phyloP scores from a whole-genome alignment of 1,139 yeast genomes.

The Debaryomyces sp. region DNA sequence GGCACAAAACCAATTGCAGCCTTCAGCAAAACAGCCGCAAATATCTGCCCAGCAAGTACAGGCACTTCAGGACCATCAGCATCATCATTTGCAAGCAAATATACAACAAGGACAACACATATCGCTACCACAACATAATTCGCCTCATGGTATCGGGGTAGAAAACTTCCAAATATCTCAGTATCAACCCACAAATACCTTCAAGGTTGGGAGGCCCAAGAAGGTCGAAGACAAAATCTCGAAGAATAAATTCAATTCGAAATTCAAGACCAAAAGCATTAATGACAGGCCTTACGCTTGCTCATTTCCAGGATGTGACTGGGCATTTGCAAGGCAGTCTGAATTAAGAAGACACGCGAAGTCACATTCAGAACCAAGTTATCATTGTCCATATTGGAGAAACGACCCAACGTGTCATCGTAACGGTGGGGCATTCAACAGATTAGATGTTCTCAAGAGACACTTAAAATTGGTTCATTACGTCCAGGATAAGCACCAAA shows the following conservation, averaged over 20 bases:
- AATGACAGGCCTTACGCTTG: slow-evolving; percentile 53
- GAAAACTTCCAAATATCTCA: slow-evolving; percentile 4
- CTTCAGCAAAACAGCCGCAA: slow-evolving; percentile 1
- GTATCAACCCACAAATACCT: slow-evolving; percentile 7
- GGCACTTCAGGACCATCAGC: slow-evolving; percentile 9
- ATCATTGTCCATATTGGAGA: slow-evolving; percentile 73
- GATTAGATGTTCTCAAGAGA: slow-evolving; percentile 70
- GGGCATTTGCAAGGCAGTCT: slow-evolving; percentile 69
- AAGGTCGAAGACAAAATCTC: neutral
- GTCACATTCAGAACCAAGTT: slow-evolving; percentile 64
- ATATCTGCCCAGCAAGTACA: slow-evolving; percentile 9
- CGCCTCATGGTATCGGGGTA: neutral
- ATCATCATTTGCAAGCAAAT: slow-evolving; percentile 9
- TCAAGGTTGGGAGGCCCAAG: slow-evolving; percentile 17
- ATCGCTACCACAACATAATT: neutral
- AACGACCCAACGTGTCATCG: slow-evolving; percentile 70
- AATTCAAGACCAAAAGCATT: slow-evolving; percentile 11
- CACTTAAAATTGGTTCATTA: slow-evolving; percentile 69
- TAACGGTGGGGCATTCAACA: slow-evolving; percentile 70
- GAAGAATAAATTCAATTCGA: slow-evolving; percentile 9
- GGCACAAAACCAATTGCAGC: slow-evolving; percentile 6
- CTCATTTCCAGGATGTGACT: slow-evolving; percentile 54
- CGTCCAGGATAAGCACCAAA: slow-evolving; percentile 48
- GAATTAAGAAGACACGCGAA: slow-evolving; percentile 68
- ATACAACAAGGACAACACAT: slow-evolving; percentile 7